These are phyloP conservation scores for Phaeodactylum tricornutum DNA, from an alignment of 108 stramenopile species.

Conservation along the genomic window DNA sequence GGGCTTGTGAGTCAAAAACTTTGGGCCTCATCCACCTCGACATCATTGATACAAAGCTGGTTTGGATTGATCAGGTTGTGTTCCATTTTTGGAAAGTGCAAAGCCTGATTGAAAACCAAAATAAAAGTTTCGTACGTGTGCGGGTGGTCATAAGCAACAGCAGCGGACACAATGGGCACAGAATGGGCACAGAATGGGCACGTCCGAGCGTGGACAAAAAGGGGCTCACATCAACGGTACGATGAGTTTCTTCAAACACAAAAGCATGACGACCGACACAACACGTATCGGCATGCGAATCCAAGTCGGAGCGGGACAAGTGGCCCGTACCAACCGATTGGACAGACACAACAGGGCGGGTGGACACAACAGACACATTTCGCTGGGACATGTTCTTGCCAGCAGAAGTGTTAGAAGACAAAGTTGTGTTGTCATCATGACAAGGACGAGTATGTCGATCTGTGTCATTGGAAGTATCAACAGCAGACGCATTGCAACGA, in stretches of 20 bases:
- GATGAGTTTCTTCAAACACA: slow-evolving; percentile 1
- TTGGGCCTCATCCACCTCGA: slow-evolving; percentile 15
- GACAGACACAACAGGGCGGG: no score
- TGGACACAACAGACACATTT: no score
- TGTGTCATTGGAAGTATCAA: no score
- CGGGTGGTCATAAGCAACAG: slow-evolving; percentile 14
- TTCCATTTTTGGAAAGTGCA: slow-evolving; percentile 17
- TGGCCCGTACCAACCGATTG: no score
- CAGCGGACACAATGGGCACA: slow-evolving; percentile 19
- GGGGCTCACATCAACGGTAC: slow-evolving; percentile 9
- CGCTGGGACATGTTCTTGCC: no score
- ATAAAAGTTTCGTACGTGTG: slow-evolving; percentile 16
- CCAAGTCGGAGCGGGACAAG: slow-evolving; percentile 15
- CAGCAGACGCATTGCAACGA: no score
- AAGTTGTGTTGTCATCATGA: no score
- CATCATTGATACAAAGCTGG: slow-evolving; percentile 18
- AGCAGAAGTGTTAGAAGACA: no score
- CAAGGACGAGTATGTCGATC: no score
- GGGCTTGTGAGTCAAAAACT: no score
- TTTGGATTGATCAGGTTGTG: slow-evolving; percentile 22
- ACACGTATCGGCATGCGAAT: slow-evolving; percentile 22
- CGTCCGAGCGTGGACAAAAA: neutral
- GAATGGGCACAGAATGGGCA: slow-evolving; percentile 4
- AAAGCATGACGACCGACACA: slow-evolving; percentile 6
- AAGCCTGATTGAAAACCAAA: slow-evolving; percentile 11